A percentile compares a stretch with the other conserved stretches of the same genome.
phyloP scores from a whole-genome alignment of 148 eudicot genomes.

The Oxyria digyna region DNA sequence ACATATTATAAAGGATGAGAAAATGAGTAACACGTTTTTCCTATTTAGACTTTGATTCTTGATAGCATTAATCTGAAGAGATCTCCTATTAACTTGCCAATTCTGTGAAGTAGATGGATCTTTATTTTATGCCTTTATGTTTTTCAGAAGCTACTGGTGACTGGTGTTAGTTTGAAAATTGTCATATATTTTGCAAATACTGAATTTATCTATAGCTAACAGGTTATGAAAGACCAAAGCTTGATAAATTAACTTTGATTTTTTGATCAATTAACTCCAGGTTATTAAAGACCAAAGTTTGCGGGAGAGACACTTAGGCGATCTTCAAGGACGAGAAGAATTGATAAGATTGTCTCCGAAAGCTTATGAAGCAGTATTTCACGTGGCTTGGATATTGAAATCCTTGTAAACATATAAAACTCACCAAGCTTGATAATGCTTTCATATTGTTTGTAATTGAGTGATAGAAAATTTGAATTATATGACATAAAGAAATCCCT shows the following conservation, averaged over 20 bases:
- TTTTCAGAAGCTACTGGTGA: too few relatives aligned
- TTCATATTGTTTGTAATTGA: background rate
- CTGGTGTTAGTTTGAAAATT: too few relatives aligned
- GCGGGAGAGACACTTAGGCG: slow-evolving; percentile 84
- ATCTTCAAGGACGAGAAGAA: slow-evolving; percentile 75
- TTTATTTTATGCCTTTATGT: too few relatives aligned
- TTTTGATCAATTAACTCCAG: slow-evolving; percentile 21
- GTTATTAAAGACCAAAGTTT: slow-evolving; percentile 48
- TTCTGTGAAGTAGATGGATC: too few relatives aligned
- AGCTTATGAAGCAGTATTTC: slow-evolving; percentile 56
- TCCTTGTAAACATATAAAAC: slow-evolving; percentile 39
- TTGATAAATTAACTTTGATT: background rate
- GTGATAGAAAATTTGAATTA: background rate
- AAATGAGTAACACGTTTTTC: background rate
- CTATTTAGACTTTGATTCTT: too few relatives aligned
- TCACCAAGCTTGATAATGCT: background rate
- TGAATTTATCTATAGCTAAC: background rate
- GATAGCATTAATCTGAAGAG: too few relatives aligned
- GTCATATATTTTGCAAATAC: background rate
- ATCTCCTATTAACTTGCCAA: too few relatives aligned
- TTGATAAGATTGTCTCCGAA: slow-evolving; percentile 32
- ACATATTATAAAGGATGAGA: background rate
- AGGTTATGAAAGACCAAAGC: background rate
- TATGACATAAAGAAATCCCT: slow-evolving; percentile 2
- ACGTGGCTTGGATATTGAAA: slow-evolving; percentile 38